Base-by-base conservation (phyloP, 176 grass and related monocot species). In the Carex cristatella region DNA sequence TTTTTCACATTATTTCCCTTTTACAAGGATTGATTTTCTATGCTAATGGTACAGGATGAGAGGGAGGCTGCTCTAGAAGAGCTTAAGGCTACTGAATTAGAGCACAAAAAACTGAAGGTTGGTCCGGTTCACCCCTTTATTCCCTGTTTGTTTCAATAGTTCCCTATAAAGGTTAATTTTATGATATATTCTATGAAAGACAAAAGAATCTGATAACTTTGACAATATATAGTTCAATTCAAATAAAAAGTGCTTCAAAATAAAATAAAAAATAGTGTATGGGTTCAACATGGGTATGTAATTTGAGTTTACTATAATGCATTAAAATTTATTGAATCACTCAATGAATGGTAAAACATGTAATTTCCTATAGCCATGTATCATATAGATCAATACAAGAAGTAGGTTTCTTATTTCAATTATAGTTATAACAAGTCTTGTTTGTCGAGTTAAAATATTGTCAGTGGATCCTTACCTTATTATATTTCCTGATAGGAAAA, bases 31-130 rank as follows among this genome's bases (percentile, higher is more conserved):
- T 68, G 85, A 53, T 37, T 18, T 82, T 31, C 56, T 80, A 89
- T 58, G 68, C n/a, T 63, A 82, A 51, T 88, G 1, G 49, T 86
- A 83, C 79, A 98, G 95, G 95, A 98, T 78, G 93, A 95, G 85
- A 93, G 95, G 81, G 91, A 92, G 78, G 80, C 81, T 82, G 83
- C 95, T 88, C 84, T 95, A 85, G 86, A 89, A 82, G 91, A 88
- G 76, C 86, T 93, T 30, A 90, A 94, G 77, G 76, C 85, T 88
- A 79, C 91, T 87, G 91, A 98, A 69, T 31, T 86, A 70, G 86
- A 88, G 42, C 93, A 98, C 75, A 93, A 92, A 75, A 95, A 88
- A 70, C 82, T 98, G 69, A 98, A 93, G 87, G 95, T 95, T 66
- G 70, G 64, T 53, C 65, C 42, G 77, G 74, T 4, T 18, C n/a